A percentile compares a stretch with the other conserved stretches of the same genome.
Evolutionary conservation across 768 basidiomycete genomes (phyloP).

Genomic region (Dictyophora rubrovolvata): DNA sequence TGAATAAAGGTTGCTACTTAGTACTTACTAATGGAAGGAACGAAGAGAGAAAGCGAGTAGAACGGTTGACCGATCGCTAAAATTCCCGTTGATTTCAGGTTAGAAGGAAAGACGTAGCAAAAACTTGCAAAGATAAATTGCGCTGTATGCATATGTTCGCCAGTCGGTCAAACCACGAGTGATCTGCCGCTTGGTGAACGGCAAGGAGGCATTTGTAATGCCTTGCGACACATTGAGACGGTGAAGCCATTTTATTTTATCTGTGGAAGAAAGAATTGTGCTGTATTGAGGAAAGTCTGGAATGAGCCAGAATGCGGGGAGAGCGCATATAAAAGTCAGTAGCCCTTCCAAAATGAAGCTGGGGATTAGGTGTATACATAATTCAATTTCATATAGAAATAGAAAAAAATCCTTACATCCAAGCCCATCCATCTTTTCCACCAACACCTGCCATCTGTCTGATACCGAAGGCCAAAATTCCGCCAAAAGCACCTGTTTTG

Average conservation of each 20-base stretch:
- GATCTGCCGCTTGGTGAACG: constrained; percentile 23
- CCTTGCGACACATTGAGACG: constrained; percentile 27
- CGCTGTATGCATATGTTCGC: constrained; percentile 16
- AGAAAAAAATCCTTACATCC: constrained; percentile 14
- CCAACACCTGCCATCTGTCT: constrained; percentile 17
- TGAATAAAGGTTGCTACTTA: not conserved
- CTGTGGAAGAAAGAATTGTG: constrained; percentile 25
- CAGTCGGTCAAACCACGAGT: constrained; percentile 16
- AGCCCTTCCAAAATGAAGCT: constrained; percentile 19
- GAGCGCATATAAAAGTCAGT: constrained; percentile 23
- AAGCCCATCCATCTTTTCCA: constrained; percentile 16
- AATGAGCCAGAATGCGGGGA: constrained; percentile 20
- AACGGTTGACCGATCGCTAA: constrained; percentile 29
- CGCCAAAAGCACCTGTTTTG: constrained; percentile 12
- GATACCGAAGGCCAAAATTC: constrained; percentile 20
- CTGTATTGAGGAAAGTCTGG: constrained; percentile 33
- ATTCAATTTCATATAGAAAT: not conserved
- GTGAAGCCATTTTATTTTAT: constrained; percentile 23
- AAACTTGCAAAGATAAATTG: constrained; percentile 8
- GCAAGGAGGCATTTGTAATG: constrained; percentile 21
- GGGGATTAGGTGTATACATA: not conserved
- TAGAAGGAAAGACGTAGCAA: not conserved
- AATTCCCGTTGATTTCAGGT: constrained; percentile 8
- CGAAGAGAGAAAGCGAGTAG: constrained; percentile 28
- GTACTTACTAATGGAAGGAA: constrained; percentile 27